Percentiles rank a stretch among this genome's conserved stretches.
Evolutionary conservation across 2,329 filamentous ascomycete species (phyloP).

Genomic region (Talaromyces sp.): DNA sequence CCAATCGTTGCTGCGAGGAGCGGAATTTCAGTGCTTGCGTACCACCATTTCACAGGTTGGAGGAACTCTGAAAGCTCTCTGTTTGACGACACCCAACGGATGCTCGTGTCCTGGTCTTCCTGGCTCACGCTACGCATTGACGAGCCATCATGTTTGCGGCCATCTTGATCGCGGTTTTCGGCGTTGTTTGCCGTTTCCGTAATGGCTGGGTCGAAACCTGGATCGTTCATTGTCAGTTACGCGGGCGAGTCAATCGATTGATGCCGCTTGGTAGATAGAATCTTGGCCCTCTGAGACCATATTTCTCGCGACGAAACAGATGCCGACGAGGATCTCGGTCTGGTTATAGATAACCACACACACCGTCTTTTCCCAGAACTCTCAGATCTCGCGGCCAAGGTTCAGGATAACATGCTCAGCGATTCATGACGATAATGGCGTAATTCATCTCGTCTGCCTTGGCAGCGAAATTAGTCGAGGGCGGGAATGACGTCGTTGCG

Average conservation of each 20-base stretch:
- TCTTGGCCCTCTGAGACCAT: not conserved
- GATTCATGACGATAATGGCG: not conserved
- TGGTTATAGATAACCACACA: not conserved
- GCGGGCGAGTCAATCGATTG: not conserved
- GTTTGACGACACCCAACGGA: constrained; percentile 6
- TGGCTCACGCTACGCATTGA: constrained; percentile 25
- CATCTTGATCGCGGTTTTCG: constrained; percentile 33
- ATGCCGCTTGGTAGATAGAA: not conserved
- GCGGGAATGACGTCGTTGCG: not conserved
- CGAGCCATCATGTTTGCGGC: constrained; percentile 34
- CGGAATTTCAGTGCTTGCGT: constrained; percentile 55
- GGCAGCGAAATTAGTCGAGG: too few species aligned
- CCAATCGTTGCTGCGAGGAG: constrained; percentile 52
- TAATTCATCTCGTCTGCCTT: not conserved
- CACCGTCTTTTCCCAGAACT: not conserved
- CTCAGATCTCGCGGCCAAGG: too few species aligned
- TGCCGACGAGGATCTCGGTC: not conserved
- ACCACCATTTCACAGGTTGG: constrained; percentile 50
- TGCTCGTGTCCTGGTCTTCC: constrained; percentile 22
- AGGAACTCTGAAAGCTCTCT: constrained; percentile 21
- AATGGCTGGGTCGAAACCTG: constrained; percentile 48
- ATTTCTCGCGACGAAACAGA: not conserved
- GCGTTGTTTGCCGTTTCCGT: constrained; percentile 37
- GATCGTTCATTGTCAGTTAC: constrained; percentile 43
- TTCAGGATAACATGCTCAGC: not conserved